Evolutionary conservation across 768 basidiomycete genomes (phyloP), one percentile per base, ranked within the genome.

Genomic region (Tulasnella sp.): DNA sequence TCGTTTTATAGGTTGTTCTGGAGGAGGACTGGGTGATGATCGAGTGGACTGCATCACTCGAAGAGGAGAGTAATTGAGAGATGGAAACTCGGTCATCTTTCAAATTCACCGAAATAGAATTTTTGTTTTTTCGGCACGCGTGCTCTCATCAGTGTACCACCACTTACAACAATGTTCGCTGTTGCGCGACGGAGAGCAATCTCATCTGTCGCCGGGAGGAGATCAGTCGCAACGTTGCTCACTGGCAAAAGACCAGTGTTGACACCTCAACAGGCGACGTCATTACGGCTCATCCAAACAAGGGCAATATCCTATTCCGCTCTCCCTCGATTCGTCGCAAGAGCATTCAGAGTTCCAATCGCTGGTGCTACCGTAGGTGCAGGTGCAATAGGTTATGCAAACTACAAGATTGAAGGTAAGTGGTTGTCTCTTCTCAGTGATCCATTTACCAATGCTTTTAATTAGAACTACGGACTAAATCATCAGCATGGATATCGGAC

Each of bases 321-420:
- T 8, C 83, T 95, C 55, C 91, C 91, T n/a, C 72, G 79, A 57
- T 85, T 93, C 57, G 77, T 93, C 39, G 79, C 82, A 0, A 74
- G 88, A 39, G 90, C 90, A 0, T 90, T 95, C 60, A 72, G 83
- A 45, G 79, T 95, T 1, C 91, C 91, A 24, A 74, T 89, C 53
- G 90, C 88, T 13, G 89, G 84, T 5, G 83, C 81, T 31, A 88
- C 88, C 1, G 76, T 92, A 22, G 92, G 92, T 3, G 91, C 84
- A 0, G 92, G 92, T 8, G 82, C 88, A 0, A 69, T 93, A 51
- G 88, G 87, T 4, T 98, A 95, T 66, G 92, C 90, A 19, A 91
- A 93, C 64, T 93, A 93, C 71, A 91, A 91, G 68, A 81, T 93
- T 60, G 92, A 98, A 70, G 88, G 92, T 89, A 55, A 57, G 74